Evolutionary conservation across 2,329 filamentous ascomycete genomes (phyloP).

Genomic region (Penicillium sp.): DNA sequence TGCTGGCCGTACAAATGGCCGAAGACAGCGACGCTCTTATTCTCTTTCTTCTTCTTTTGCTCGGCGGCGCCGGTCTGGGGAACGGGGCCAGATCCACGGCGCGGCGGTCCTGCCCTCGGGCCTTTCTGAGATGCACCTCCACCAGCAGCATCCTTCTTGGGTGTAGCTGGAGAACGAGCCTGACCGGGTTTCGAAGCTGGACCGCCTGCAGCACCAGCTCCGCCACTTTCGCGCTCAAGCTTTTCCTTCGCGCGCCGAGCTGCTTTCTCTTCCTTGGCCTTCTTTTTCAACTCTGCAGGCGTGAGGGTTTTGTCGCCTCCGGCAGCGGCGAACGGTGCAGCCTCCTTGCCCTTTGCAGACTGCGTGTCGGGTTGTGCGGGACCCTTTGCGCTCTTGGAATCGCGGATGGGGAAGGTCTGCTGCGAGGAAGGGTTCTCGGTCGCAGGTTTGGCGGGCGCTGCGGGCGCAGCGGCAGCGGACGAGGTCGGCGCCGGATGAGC

Average conservation of each 20-base stretch:
- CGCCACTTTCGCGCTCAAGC: slow-evolving; percentile 48
- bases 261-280: slow-evolving; percentile 86
- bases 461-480: slow-evolving; percentile 15
- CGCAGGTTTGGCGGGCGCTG: slow-evolving; percentile 20
- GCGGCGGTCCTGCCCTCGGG: slow-evolving; percentile 30
- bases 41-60: slow-evolving; percentile 56
- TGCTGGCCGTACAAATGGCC: slow-evolving; percentile 78
- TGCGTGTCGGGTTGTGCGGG: slow-evolving; percentile 24
- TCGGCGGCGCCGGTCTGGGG: slow-evolving; percentile 39
- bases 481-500: slow-evolving; percentile 21
- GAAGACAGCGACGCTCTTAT: slow-evolving; percentile 71
- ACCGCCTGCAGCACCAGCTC: slow-evolving; percentile 41
- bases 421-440: slow-evolving; percentile 18
- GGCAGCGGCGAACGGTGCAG: slow-evolving; percentile 22
- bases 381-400: slow-evolving; percentile 24
- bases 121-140: slow-evolving; percentile 31
- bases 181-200: slow-evolving; percentile 36
- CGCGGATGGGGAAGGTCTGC: slow-evolving; percentile 26
- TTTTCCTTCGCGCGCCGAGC: slow-evolving; percentile 74
- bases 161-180: slow-evolving; percentile 20
- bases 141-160: slow-evolving; percentile 33
- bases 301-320: slow-evolving; percentile 38
- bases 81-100: slow-evolving; percentile 32
- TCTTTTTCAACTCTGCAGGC: slow-evolving; percentile 77
- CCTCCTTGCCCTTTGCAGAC: slow-evolving; percentile 25